Evolutionary conservation across 306 rosid species (phyloP), one percentile per base, ranked within the genome.

Genomic region (Quercus aquifolioides): DNA sequence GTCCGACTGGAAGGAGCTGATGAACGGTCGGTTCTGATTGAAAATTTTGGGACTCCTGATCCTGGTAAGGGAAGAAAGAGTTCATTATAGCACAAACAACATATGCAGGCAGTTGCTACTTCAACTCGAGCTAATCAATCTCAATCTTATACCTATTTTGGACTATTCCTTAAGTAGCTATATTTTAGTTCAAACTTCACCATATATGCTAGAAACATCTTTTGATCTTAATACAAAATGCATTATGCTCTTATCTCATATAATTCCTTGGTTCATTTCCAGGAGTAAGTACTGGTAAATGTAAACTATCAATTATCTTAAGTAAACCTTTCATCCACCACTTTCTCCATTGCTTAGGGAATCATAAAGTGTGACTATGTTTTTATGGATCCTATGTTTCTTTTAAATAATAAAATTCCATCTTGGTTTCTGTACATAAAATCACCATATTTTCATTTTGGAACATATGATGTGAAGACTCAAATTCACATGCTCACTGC

Each of bases 11-110:
- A 85, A 63, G 87, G 86, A 57, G 69, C 89, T 20, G 89, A 87
- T 62, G 94, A 86, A 83, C 88, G 84, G 33, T 86, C 77, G 30
- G 83, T 58, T 85, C 71, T 86, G 85, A 88, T 82, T 68, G 87
- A 85, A 72, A 4, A 18, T 70, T 87, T 90, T 35, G 94, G 86
- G 59, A 56, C 73, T 79, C 85, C 97, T 76, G 85, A 77, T 73
- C n/a, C 84, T 78, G 76, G 79, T 73, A 54, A 20, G 78, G 17
- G 21, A 86, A 54, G 56, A 67, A 18, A 41, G 46, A 56, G 56
- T 73, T 62, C 41, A 28, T 87, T 71, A 86, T 41, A 60, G 57
- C 64, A 79, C 59, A 68, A 57, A 56, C 3, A 70, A 28, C 62
- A 77, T 17, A 71, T 71, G 26, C 7, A 17, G 6, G 23, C 69